phyloP scores from a whole-genome alignment of 345 rosid species.

The Ceriops zippeliana region DNA sequence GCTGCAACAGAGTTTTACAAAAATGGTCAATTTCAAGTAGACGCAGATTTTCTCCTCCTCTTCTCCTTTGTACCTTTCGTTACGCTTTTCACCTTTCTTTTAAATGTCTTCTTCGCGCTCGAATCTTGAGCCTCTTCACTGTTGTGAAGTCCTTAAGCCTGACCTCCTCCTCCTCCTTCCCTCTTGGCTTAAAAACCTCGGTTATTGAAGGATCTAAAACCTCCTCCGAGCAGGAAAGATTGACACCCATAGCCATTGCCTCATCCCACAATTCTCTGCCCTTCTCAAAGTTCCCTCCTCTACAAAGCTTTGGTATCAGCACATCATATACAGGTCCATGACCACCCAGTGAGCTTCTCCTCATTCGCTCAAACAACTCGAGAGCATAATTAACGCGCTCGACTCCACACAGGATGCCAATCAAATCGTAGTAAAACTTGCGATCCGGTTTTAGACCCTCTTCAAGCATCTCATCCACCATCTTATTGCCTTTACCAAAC shows the following conservation, averaged over 20 bases:
- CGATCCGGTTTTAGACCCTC: slow-evolving; percentile 50
- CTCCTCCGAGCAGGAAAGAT: slow-evolving; percentile 41
- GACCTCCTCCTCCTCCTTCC: slow-evolving; percentile 44
- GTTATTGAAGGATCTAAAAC: slow-evolving; percentile 56
- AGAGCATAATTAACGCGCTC: slow-evolving; percentile 65
- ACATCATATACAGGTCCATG: slow-evolving; percentile 69
- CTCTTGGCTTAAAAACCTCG: slow-evolving; percentile 52
- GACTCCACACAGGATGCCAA: slow-evolving; percentile 80
- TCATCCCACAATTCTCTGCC: slow-evolving; percentile 80
- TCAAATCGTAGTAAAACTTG: slow-evolving; percentile 65
- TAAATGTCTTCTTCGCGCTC: slow-evolving; percentile 22
- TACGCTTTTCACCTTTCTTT: slow-evolving; percentile 21
- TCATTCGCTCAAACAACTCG: slow-evolving; percentile 68
- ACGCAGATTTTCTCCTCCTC: slow-evolving; percentile 8
- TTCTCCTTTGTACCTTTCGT: neutral
- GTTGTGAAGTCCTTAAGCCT: slow-evolving; percentile 27
- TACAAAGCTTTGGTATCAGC: slow-evolving; percentile 72
- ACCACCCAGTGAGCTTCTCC: slow-evolving; percentile 50
- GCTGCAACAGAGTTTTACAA: too few species aligned
- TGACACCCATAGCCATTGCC: slow-evolving; percentile 43
- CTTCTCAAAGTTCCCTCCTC: slow-evolving; percentile 66
- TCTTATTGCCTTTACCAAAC: slow-evolving; percentile 72
- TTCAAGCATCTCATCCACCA: slow-evolving; percentile 72
- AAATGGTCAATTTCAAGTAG: too few species aligned
- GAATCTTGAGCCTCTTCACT: slow-evolving; percentile 19